phyloP scores from a whole-genome alignment of 1,284 basidiomycete species.

The Leccinum angustisporum region DNA sequence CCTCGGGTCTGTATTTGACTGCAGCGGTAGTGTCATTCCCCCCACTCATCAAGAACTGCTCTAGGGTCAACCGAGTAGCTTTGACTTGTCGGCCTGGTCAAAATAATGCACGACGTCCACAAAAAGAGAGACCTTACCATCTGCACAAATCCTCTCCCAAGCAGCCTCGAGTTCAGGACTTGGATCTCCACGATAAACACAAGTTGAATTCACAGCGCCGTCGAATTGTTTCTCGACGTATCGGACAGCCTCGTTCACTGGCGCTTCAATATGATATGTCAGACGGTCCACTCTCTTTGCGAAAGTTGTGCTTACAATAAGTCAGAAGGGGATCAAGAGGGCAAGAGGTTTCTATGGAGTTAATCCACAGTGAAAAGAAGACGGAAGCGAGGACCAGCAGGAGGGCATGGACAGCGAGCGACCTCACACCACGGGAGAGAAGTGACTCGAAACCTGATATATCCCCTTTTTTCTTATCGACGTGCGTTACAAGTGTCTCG shows the following conservation, averaged over 20 bases:
- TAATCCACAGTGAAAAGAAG: neutral
- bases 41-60: slow-evolving; percentile 1
- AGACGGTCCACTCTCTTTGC: neutral
- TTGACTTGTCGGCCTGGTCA: neutral
- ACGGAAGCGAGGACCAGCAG: neutral
- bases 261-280: neutral
- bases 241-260: neutral
- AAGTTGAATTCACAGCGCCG: neutral
- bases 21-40: neutral
- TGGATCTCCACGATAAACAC: neutral
- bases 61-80: neutral
- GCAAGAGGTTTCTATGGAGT: neutral
- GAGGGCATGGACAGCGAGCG: neutral
- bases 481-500: neutral
- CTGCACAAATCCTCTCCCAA: neutral
- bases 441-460: neutral
- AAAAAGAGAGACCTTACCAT: neutral
- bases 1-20: slow-evolving; percentile 1
- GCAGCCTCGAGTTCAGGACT: slow-evolving; percentile 1
- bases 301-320: neutral
- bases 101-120: neutral
- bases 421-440: too few relatives aligned
- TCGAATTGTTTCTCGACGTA: slow-evolving; percentile 6
- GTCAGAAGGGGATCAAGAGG: slow-evolving; percentile 1
- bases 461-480: neutral